Conservation (phyloP, 108 stramenopile species). For the Nannochloropsis granulata region DNA sequence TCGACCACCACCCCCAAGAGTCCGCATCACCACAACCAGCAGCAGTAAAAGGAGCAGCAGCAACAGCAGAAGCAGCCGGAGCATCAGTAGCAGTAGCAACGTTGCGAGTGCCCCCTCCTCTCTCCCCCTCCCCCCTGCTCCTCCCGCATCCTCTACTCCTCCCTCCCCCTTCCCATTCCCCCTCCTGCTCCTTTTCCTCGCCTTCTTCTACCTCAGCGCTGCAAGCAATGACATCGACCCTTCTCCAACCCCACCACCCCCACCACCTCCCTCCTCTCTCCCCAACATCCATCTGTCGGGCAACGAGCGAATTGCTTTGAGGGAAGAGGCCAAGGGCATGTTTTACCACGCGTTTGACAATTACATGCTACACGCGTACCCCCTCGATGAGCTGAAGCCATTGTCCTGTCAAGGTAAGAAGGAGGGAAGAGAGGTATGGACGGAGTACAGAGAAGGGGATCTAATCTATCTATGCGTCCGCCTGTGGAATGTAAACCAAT, state of each 20-base stretch:
- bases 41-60: too few species aligned
- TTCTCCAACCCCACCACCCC: neutral
- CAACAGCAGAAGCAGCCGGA: too few species aligned
- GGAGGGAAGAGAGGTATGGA: neutral
- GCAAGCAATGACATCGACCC: neutral
- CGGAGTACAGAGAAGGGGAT: too few species aligned
- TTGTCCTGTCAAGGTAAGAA: conserved; percentile 38
- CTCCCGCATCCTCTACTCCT: neutral
- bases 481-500: too few species aligned
- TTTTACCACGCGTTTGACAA: conserved; percentile 26
- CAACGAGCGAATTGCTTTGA: neutral
- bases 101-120: neutral
- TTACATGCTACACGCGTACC: conserved; percentile 48
- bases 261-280: neutral
- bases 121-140: neutral
- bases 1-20: too few species aligned
- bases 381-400: conserved; percentile 65
- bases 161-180: neutral
- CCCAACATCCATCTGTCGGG: neutral
- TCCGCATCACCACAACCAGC: too few species aligned
- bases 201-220: neutral
- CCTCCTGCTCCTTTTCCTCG: neutral
- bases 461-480: too few species aligned
- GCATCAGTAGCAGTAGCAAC: neutral
- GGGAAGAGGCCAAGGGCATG: conserved; percentile 24